Evolutionary conservation across 495 filamentous ascomycete genomes (phyloP), one percentile per base, ranked within the genome.

Genomic region (Aspergillus leporis): DNA sequence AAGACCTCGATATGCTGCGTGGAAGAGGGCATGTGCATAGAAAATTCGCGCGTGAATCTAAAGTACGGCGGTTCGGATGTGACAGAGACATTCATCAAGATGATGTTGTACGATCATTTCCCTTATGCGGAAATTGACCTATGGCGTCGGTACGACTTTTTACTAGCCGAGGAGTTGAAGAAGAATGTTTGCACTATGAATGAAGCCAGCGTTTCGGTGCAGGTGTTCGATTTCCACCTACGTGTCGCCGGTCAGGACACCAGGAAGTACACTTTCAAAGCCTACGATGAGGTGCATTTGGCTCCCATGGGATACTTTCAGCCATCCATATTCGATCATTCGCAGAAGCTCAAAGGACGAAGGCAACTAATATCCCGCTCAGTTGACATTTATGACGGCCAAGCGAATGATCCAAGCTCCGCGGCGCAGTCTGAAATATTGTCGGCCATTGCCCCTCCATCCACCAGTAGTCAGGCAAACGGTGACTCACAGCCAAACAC

Each of bases 1-100:
- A 98, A 98, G 79, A 98, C 94, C 4, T 97, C 95, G 2, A 91
- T 98, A 38, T 92, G 92, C 64, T 98, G 94, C 66, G 95, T 98
- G 28, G 94, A 98, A 66, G 94, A 98, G 69, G 94, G 94, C 13
- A 89, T 98, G 80, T 92, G 89, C 69, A 78, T 96, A 30, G 93
- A 96, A 61, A 92, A 96, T 62, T 98, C 94, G 5, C 81, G 88
- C 2, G 80, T 98, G 61, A 98, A 98, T 67, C 78, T 98, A 50
- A 98, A 98, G 72, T 96, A 88, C 63, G 94, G 94, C 49, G 95
- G 94, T 2, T 83, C 80, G 51, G 94, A 98, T 73, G 89, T 97
- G 43, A 98, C 95, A 3, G 92, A 96, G 66, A 89, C 90, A 0
- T 95, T 98, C 62, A 81, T 96, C 64, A 94, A 92, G 72, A 96